phyloP scores from a whole-genome alignment of 2,329 filamentous ascomycete species.

The Gyromitra esculenta region DNA sequence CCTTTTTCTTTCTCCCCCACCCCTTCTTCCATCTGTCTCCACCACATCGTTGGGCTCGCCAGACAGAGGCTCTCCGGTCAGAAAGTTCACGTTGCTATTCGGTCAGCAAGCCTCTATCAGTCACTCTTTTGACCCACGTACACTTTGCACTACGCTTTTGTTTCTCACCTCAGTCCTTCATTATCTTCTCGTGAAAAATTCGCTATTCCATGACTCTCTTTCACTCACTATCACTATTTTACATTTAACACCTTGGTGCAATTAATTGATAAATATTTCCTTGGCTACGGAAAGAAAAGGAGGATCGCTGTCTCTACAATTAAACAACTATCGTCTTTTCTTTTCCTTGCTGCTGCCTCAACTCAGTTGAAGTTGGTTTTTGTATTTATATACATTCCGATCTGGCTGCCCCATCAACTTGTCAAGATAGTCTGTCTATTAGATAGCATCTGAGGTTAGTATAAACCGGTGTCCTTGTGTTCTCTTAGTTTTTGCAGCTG shows the following conservation, averaged over 20 bases:
- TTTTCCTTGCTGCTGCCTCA: neutral
- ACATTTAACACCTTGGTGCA: conserved; percentile 29
- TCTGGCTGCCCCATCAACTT: conserved; percentile 5
- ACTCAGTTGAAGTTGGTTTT: neutral
- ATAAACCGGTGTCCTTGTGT: neutral
- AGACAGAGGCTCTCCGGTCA: conserved; percentile 45
- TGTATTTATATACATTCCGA: conserved; percentile 13
- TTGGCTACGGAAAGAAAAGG: neutral
- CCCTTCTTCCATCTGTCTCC: conserved; percentile 37
- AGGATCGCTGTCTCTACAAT: neutral
- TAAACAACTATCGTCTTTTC: neutral
- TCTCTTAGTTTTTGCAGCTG: neutral
- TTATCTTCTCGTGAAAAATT: conserved; percentile 17
- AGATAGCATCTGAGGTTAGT: conserved; percentile 16
- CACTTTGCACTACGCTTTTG: conserved; percentile 16
- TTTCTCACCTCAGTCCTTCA: conserved; percentile 31
- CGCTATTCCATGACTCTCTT: conserved; percentile 35
- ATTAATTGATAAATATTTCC: conserved; percentile 37
- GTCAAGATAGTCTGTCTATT: neutral
- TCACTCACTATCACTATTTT: conserved; percentile 18
- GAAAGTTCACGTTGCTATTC: conserved; percentile 35
- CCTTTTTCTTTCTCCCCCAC: conserved; percentile 40
- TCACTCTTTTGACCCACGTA: conserved; percentile 45
- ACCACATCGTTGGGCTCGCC: conserved; percentile 32
- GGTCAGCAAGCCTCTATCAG: conserved; percentile 47